These are phyloP conservation scores for Butyriboletus appendiculatus DNA, from an alignment of 1,284 basidiomycete genomes.

Conservation along the genomic window DNA sequence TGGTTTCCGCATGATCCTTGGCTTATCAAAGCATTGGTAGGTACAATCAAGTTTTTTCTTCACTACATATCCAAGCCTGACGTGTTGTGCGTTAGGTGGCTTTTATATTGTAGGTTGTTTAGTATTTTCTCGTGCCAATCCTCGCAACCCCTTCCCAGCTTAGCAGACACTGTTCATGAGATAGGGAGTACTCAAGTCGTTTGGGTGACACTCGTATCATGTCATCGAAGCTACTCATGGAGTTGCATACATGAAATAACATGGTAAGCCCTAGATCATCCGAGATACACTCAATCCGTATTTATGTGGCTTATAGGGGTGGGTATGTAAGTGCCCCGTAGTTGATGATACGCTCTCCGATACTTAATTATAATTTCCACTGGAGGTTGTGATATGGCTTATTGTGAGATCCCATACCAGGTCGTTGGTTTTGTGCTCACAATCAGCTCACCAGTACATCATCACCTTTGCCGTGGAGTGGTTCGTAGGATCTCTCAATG, in stretches of 20 bases:
- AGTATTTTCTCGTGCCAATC: neutral
- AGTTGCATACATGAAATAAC: neutral
- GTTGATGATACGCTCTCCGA: neutral
- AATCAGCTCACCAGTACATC: neutral
- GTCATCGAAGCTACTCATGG: constrained; percentile 1
- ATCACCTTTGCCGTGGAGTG: constrained; percentile 5
- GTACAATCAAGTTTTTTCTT: neutral
- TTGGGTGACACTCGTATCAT: neutral
- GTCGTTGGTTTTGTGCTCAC: neutral
- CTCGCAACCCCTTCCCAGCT: neutral
- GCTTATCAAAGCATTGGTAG: constrained; percentile 6
- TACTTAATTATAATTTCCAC: neutral
- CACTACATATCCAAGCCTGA: neutral
- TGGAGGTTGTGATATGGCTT: neutral
- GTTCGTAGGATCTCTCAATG: neutral
- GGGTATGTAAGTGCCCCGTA: constrained; percentile 7
- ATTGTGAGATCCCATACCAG: neutral
- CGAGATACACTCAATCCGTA: neutral
- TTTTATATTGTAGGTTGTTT: neutral
- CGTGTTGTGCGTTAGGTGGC: constrained; percentile 2
- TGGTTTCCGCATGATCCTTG: constrained; percentile 16
- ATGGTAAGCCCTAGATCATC: constrained; percentile 2
- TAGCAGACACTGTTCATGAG: constrained; percentile 4
- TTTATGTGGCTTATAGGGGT: constrained; percentile 8
- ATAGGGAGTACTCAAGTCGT: neutral